Conservation (phyloP, 1,139 yeast species). For the Yamadazyma jaroonii region DNA sequence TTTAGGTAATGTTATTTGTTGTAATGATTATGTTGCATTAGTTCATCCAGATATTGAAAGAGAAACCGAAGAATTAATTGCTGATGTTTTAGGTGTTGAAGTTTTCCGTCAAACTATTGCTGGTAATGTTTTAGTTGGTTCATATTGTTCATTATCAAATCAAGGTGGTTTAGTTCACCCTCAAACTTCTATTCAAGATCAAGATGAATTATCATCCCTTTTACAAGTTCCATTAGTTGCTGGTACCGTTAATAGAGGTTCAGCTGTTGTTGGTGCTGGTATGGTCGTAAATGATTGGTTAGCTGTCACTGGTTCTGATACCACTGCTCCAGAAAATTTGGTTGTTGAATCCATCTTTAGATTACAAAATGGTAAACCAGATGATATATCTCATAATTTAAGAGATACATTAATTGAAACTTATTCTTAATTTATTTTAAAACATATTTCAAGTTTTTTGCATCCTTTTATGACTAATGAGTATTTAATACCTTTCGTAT, state of each 20-base stretch:
- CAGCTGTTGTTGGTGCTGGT: conserved; percentile 97
- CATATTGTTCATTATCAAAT: conserved; percentile 90
- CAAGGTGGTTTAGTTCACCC: conserved; percentile 99
- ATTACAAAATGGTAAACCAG: conserved; percentile 86
- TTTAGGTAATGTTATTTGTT: conserved; percentile 95
- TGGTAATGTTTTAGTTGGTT: conserved; percentile 95
- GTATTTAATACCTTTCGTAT: conserved; percentile 1
- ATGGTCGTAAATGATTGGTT: conserved; percentile 98
- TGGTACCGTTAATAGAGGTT: conserved; percentile 98
- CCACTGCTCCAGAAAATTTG: conserved; percentile 97
- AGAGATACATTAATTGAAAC: conserved; percentile 92
- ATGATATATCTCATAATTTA: conserved; percentile 75
- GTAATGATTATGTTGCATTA: conserved; percentile 97
- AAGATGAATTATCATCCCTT: conserved; percentile 93
- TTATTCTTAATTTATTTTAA: conserved; percentile 38
- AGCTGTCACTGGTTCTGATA: conserved; percentile 94
- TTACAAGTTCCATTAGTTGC: conserved; percentile 98
- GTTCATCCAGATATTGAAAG: conserved; percentile 99
- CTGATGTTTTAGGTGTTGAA: conserved; percentile 98
- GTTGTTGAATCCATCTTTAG: conserved; percentile 96
- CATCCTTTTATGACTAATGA: conserved; percentile 6
- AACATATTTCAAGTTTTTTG: background rate
- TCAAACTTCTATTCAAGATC: conserved; percentile 94
- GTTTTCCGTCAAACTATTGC: conserved; percentile 99
- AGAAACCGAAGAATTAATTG: conserved; percentile 97